Evolutionary conservation across 257 asterid species (phyloP).

Genomic region (Solanum bulbocastanum): DNA sequence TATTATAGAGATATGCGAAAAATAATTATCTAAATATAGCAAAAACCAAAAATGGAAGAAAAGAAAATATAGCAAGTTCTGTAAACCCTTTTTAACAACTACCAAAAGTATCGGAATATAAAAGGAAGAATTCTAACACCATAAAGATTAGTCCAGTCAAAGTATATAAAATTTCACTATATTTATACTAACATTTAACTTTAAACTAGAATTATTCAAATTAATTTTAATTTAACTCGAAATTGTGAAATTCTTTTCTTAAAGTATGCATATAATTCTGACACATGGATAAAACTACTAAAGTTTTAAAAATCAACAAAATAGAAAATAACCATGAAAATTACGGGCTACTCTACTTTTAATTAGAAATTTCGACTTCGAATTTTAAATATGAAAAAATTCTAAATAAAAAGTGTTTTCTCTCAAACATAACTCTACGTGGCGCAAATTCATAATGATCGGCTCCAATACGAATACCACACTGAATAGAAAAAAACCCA

Average conservation of each 20-base stretch:
- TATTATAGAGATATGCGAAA: neutral
- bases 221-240: neutral
- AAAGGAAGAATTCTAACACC: neutral
- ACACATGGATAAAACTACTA: too few relatives aligned
- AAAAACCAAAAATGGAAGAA: neutral
- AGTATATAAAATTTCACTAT: neutral
- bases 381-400: too few relatives aligned
- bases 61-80: neutral
- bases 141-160: neutral
- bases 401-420: too few relatives aligned
- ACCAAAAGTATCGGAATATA: neutral
- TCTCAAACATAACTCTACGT: fast-evolving
- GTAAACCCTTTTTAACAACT: neutral
- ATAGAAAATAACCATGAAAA: neutral
- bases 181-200: too few relatives aligned
- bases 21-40: neutral
- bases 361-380: neutral
- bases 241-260: neutral
- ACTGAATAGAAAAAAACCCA: fast-evolving
- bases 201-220: too few relatives aligned
- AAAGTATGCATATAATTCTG: neutral
- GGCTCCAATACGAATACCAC: neutral
- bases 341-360: neutral
- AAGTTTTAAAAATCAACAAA: neutral
- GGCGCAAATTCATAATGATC: too few relatives aligned